Conservation (phyloP, 345 rosid species). For the Eucalyptus decipiens region DNA sequence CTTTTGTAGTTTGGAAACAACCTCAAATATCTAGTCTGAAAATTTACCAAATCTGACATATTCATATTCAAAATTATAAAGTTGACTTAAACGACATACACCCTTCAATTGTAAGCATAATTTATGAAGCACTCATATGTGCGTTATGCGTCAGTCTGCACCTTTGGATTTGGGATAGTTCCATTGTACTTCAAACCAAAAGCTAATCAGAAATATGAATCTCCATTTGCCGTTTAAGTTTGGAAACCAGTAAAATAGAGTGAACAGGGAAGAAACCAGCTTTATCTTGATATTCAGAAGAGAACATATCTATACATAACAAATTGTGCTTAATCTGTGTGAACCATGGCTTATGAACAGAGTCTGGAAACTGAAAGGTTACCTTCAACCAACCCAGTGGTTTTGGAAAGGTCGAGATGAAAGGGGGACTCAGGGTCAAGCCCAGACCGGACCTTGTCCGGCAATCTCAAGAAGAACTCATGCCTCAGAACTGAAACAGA, state of each 20-base stretch:
- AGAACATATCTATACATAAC: not conserved
- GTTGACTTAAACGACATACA: not conserved
- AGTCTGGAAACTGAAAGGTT: not conserved
- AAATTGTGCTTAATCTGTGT: not conserved
- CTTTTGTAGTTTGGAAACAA: not conserved
- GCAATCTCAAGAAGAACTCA: constrained; percentile 18
- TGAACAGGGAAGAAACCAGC: not conserved
- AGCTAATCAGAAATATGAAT: not conserved
- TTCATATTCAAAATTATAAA: not conserved
- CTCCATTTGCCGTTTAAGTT: not conserved
- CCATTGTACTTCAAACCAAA: not conserved
- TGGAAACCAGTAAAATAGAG: not conserved
- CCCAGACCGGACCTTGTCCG: constrained; percentile 13
- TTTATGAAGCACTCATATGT: not conserved
- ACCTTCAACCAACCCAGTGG: constrained; percentile 12
- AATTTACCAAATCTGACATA: not conserved
- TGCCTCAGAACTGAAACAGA: not conserved
- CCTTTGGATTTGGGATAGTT: not conserved
- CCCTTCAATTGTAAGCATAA: not conserved
- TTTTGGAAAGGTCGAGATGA: constrained; percentile 7
- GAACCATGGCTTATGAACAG: not conserved
- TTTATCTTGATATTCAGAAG: not conserved
- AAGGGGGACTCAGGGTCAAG: constrained; percentile 19
- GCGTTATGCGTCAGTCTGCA: not conserved
- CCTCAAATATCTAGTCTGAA: not conserved